These are phyloP conservation scores for Pterothamnion heteromorphum DNA, from an alignment of 31 red algal species.

Conservation along the genomic window DNA sequence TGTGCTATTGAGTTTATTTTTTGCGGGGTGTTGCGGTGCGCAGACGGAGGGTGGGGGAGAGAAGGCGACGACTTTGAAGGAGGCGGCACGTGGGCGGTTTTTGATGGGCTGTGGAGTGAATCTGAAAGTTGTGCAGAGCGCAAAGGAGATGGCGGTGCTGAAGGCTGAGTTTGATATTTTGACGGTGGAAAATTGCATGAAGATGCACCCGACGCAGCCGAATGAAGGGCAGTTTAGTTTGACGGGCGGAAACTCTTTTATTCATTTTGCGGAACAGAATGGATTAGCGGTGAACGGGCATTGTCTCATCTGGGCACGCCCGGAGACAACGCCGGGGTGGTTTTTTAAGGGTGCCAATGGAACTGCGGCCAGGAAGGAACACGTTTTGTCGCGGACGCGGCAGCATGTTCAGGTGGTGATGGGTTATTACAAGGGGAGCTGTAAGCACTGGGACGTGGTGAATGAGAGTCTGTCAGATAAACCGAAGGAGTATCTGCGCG, in stretches of 20 bases:
- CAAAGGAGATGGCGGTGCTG: background rate
- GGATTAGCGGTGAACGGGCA: background rate
- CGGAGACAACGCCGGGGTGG: background rate
- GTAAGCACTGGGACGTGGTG: background rate
- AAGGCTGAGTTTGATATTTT: background rate
- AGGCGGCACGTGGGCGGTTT: too few relatives aligned
- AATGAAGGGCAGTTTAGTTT: background rate
- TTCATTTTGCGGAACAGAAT: background rate
- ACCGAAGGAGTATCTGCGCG: background rate
- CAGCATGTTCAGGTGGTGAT: background rate
- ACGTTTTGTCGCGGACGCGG: background rate
- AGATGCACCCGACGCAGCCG: background rate
- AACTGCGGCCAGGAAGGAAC: background rate
- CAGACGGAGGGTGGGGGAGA: too few relatives aligned
- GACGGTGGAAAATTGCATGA: background rate
- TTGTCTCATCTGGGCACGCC: background rate
- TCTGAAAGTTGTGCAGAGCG: background rate
- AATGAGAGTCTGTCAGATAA: background rate
- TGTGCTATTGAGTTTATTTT: too few relatives aligned
- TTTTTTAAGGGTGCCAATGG: background rate
- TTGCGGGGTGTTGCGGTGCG: too few relatives aligned
- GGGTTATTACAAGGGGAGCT: background rate
- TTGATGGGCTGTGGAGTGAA: too few relatives aligned
- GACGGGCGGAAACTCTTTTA: background rate
- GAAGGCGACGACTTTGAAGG: too few relatives aligned